Evolutionary conservation across 176 grass and related monocot genomes (phyloP), one percentile per base, ranked within the genome.

Genomic region (Panicum miliaceum): DNA sequence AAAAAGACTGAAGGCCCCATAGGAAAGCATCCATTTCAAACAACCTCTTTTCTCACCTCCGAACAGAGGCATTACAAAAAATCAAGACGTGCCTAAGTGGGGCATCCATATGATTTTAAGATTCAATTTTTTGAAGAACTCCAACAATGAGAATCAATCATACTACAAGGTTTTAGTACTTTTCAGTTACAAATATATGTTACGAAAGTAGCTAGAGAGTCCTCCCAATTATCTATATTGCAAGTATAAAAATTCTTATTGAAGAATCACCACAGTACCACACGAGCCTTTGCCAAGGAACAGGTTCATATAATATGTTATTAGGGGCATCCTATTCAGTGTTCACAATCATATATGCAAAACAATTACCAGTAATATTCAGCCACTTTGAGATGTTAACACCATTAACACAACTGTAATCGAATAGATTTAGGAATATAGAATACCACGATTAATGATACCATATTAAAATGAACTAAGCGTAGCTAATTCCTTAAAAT

Each of bases 201-300:
- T 82, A 32, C 27, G 20, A 72, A 43, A 61, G 26, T 23, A 73
- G 50, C 16, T 46, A 78, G 7, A 42, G 61, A 60, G 14, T 46
- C 57, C 73, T 75, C 82, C 14, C 61, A 75, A 87, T 66, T 14
- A 75, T 75, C 47, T 26, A 81, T 37, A 20, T 13, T 68, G 63
- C 18, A 77, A 13, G 16, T 43, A 88, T 66, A 75, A 48, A 64
- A 13, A 80, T 81, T 53, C 26, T 38, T 57, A 32, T 65, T 81
- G 23, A 54, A 35, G 37, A 77, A 77, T 68, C 57, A 20, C 51
- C 52, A 56, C 19, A 8, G 6, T 56, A 36, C 18, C 27, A 69
- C 18, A 59, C 0, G 3, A 67, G 26, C 47, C 25, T 52, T 36
- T 67, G 12, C 75, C 41, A 86, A 29, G 50, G n/a, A 80, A 68